These are phyloP conservation scores for Sporisorium iseilematis-ciliati DNA, from an alignment of 1,284 basidiomycete species.

Conservation along the genomic window DNA sequence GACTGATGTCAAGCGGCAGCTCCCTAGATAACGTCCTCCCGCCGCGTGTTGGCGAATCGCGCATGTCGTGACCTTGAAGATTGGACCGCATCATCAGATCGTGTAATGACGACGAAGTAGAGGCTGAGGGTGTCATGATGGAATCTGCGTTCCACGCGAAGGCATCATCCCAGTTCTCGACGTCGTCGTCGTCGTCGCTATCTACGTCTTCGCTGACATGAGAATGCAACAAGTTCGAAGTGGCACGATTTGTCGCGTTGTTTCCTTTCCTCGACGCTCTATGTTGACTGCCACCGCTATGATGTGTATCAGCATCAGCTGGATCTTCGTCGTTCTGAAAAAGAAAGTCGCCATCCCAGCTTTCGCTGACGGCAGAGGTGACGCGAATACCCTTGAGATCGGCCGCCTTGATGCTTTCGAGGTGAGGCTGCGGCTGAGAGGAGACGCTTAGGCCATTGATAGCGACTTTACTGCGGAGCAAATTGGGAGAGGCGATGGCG, in stretches of 20 bases:
- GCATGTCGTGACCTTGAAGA: neutral
- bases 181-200: constrained; percentile 32
- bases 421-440: neutral
- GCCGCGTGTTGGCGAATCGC: neutral
- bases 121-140: constrained; percentile 19
- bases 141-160: constrained; percentile 45
- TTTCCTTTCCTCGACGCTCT: neutral
- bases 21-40: neutral
- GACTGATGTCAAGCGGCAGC: constrained; percentile 3
- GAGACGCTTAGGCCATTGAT: constrained; percentile 3
- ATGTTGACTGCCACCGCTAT: neutral
- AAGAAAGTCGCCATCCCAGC: constrained; percentile 60
- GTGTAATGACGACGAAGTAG: constrained; percentile 18
- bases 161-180: constrained; percentile 55
- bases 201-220: constrained; percentile 8
- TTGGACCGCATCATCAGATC: constrained; percentile 1
- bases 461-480: neutral
- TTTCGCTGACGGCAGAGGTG: constrained; percentile 51
- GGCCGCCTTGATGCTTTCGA: constrained; percentile 12
- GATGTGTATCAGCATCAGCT: neutral
- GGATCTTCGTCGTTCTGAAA: constrained; percentile 49
- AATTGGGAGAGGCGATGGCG: neutral
- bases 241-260: neutral
- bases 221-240: neutral
- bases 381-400: constrained; percentile 41